Base-by-base conservation (phyloP, 768 basidiomycete species). In the Paxillus involutus region DNA sequence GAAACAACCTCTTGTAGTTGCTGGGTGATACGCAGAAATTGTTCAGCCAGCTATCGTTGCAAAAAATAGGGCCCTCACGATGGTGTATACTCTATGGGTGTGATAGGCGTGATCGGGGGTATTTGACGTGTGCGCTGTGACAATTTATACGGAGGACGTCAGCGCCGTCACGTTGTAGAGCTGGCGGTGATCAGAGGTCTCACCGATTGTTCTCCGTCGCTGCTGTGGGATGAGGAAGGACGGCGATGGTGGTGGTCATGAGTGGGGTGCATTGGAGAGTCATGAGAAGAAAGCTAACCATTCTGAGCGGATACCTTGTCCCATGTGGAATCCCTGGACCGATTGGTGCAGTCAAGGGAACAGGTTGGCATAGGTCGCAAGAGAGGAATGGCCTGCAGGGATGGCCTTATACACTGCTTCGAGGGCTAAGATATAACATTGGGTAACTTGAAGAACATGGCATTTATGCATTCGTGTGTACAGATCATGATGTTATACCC, bases 381-480 rank as follows among this genome's bases (percentile, higher is more conserved):
- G 54, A 51, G 19, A 52, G 47, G 44, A 53, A 39, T 39, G 56
- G 60, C 67, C 65, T 51, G 52, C 55, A 48, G 51, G 59, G 54
- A 63, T 55, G 57, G 61, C 35, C 59, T 57, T 49, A 55, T 61
- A 58, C 21, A 56, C 58, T 52, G 51, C 50, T 61, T 59, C 58
- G 59, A 65, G 64, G 56, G 61, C 60, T 59, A 61, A 62, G 60
- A 69, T 69, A 59, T 44, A 68, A 49, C 59, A 67, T 61, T 59
- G 69, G 44, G 60, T 69, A 68, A 62, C 32, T 32, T 32, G 32
- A 32, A 32, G 66, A 71, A 68, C 66, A 51, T 68, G 64, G 69
- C 67, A 69, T 72, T 71, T 71, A 71, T 67, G 63, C 67, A 59
- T 60, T 62, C 65, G 60, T 72, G 69, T 65, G 67, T 71, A 67